phyloP scores from a whole-genome alignment of 768 basidiomycete species.

The Mycena floridula region DNA sequence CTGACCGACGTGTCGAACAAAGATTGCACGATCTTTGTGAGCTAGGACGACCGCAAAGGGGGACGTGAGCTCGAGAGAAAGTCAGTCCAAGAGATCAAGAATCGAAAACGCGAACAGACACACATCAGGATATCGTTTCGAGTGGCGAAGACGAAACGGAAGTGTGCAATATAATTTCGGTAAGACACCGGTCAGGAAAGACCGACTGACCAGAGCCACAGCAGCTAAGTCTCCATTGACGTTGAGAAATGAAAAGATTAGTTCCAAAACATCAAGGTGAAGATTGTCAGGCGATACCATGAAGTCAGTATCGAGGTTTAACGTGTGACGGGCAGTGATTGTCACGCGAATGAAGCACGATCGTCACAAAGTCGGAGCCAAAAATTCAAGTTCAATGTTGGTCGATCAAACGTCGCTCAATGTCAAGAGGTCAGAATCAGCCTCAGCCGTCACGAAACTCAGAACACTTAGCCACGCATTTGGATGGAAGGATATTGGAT shows the following conservation, averaged over 20 bases:
- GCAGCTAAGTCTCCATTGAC: constrained; percentile 49
- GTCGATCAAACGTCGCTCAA: too few relatives aligned
- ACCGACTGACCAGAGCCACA: constrained; percentile 56
- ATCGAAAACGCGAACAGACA: constrained; percentile 10
- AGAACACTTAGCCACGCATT: too few relatives aligned
- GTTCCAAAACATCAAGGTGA: constrained; percentile 66
- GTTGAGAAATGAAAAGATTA: constrained; percentile 53
- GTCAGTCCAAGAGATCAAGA: neutral
- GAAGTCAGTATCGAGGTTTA: constrained; percentile 10
- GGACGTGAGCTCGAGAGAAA: constrained; percentile 34
- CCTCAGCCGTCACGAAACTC: too few relatives aligned
- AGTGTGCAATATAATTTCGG: constrained; percentile 58
- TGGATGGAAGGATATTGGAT: too few relatives aligned
- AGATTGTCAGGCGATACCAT: constrained; percentile 68
- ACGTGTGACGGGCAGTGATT: too few relatives aligned
- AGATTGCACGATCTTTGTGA: constrained; percentile 46
- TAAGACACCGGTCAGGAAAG: constrained; percentile 58
- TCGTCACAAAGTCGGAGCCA: too few relatives aligned
- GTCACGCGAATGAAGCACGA: too few relatives aligned
- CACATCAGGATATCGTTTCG: constrained; percentile 51
- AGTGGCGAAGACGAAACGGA: constrained; percentile 46
- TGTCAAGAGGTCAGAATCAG: too few relatives aligned
- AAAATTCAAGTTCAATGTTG: too few relatives aligned
- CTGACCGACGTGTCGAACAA: constrained; percentile 57
- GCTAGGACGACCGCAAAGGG: constrained; percentile 55